Conservation (phyloP, 345 rosid genomes). For the Aurinia saxatilis region DNA sequence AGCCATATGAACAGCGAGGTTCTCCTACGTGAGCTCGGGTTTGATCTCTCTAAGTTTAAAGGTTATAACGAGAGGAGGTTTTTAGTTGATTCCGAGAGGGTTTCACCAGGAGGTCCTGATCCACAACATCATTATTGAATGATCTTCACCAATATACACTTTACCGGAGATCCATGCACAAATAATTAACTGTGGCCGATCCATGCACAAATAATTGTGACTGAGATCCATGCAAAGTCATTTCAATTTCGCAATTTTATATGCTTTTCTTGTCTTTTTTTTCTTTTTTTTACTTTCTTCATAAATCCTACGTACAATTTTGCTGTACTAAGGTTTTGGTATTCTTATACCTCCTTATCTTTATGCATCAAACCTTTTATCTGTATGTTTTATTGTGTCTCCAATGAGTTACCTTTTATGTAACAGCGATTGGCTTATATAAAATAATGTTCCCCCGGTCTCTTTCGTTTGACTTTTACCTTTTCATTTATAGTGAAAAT, state of each 20-base stretch:
- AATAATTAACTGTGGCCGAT: background rate
- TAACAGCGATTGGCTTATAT: conserved; percentile 13
- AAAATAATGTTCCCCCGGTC: background rate
- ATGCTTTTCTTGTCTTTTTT: conserved; percentile 3
- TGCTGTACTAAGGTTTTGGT: conserved; percentile 25
- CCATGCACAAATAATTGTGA: conserved; percentile 15
- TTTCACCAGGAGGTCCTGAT: conserved; percentile 32
- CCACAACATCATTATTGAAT: conserved; percentile 29
- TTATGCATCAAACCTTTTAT: background rate
- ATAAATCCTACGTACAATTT: conserved; percentile 6
- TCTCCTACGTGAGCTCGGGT: conserved; percentile 27
- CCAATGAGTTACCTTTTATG: conserved; percentile 27
- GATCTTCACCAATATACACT: background rate
- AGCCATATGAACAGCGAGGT: conserved; percentile 2
- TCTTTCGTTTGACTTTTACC: conserved; percentile 1
- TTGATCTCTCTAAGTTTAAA: conserved; percentile 27
- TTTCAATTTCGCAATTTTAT: background rate
- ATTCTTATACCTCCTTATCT: conserved; percentile 8
- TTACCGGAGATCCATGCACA: conserved; percentile 6
- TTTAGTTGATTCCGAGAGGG: conserved; percentile 25
- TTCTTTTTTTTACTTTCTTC: too few relatives aligned
- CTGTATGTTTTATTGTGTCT: conserved; percentile 4
- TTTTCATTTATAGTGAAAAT: background rate
- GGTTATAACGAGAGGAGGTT: conserved; percentile 10
- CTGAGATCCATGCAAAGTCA: conserved; percentile 8